Base-by-base conservation (phyloP, 495 filamentous ascomycete genomes). In the Penicillium samsonianum region DNA sequence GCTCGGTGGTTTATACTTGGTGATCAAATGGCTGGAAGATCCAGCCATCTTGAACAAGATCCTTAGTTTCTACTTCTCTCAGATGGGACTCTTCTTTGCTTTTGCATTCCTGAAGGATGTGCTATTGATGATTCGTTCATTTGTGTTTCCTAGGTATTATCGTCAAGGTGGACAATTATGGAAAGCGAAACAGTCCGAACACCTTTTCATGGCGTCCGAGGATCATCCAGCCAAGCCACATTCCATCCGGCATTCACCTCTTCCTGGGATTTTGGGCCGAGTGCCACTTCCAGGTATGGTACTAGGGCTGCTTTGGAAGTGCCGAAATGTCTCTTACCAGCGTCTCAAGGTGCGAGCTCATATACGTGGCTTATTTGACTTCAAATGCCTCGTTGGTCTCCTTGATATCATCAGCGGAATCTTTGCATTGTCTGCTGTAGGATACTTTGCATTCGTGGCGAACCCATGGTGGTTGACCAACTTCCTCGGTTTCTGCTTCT, bases 21-120 rank as follows among this genome's bases (percentile, higher is more conserved):
- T 96, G 50, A 91, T 98, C 68, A 90, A 95, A 64, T 95, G 87
- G 81, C 80, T 96, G 25, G 81, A 94, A 61, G 89, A 96, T 64
- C 86, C 93, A 0, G 78, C 83, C 10, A 73, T 94, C 10, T 64
- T 98, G 63, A 98, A 93, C 73, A 89, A 88, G 74, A 83, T 95
- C 19, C 74, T 98, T 12, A 87, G 87, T 35, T 87, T 81, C 64
- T 98, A 98, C 74, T 91, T 96, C 70, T 90, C 90, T 2, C 67
- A 81, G 42, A 84, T 94, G 72, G 90, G 90, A 0, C 68, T 96
- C 14, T 87, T 89, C 52, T 88, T 89, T 47, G 78, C 94, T 22
- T 78, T 83, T 14, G 83, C 83, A 30, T 77, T 96, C 16, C 59
- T 87, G 38, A 87, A 84, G 20, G 92, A 98, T 62, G 64, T 65